Percentiles rank a stretch among this genome's conserved stretches.
Evolutionary conservation across 768 basidiomycete genomes (phyloP).

Genomic region (Amanita subjunquillea): DNA sequence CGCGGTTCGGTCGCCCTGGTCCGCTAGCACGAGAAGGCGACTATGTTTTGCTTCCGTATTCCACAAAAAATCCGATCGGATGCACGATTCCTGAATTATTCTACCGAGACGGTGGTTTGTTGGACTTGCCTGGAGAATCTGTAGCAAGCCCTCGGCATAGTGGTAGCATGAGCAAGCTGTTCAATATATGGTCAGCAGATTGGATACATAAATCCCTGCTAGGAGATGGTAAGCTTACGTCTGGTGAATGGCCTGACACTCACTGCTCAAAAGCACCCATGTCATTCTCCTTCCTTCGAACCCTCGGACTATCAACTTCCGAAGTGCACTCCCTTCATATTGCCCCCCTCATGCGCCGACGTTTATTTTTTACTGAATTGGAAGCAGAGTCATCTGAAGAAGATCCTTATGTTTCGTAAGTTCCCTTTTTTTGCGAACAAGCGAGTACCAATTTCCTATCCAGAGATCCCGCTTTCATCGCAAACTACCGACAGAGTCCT

Average conservation of each 20-base stretch:
- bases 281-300: slow-evolving; percentile 72
- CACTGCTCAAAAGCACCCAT: slow-evolving; percentile 23
- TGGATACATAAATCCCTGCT: slow-evolving; percentile 65
- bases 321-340: slow-evolving; percentile 56
- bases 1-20: slow-evolving; percentile 69
- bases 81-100: slow-evolving; percentile 65
- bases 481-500: slow-evolving; percentile 12
- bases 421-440: neutral
- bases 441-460: neutral
- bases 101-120: slow-evolving; percentile 66
- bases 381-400: slow-evolving; percentile 30
- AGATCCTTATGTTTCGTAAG: slow-evolving; percentile 34
- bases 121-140: slow-evolving; percentile 53
- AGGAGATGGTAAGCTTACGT: slow-evolving; percentile 40
- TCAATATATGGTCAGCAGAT: slow-evolving; percentile 88
- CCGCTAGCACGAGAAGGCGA: slow-evolving; percentile 86
- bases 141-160: slow-evolving; percentile 37
- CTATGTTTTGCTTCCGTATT: slow-evolving; percentile 72
- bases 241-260: neutral
- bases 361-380: slow-evolving; percentile 36
- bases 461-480: slow-evolving; percentile 49
- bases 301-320: slow-evolving; percentile 51
- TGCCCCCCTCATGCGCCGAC: slow-evolving; percentile 49
- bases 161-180: slow-evolving; percentile 49
- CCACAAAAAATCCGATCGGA: slow-evolving; percentile 81